Evolutionary conservation across 345 rosid species (phyloP), one percentile per base, ranked within the genome.

Genomic region (Excoecaria cochinchinensis): DNA sequence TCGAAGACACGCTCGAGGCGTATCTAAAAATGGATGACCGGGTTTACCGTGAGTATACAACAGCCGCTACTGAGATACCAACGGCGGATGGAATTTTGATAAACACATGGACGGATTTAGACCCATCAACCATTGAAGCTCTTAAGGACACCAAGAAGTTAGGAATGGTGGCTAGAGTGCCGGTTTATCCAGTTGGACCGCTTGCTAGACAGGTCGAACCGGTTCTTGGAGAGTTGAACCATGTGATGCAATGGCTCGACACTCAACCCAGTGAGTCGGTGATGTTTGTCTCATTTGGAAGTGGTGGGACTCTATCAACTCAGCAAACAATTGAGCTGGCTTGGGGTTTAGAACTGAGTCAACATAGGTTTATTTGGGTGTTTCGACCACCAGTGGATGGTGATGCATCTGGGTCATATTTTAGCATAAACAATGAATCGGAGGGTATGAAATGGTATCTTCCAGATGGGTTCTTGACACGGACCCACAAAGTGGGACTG

Each of bases 391-490:
- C 80, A 2, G 3, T 21, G 12, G 24, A 19, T 19, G 4, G 15
- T 25, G 47, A 42, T 65, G 19, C 53, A 25, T 58, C 59, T 3
- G 75, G 12, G 24, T 36, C 88, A 0, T 88, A 44, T 76, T 82
- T 89, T 4, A 77, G 67, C 0, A 19, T 6, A 4, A 81, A 78
- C 0, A 56, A 69, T 0, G 62, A 58, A 21, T 58, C 22, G 73
- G 61, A 1, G 48, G 60, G 31, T 74, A 52, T 31, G 3, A 36
- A 5, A 15, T 1, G 2, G 69, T 63, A 0, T 67, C 75, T 90
- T 60, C 97, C 97, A 0, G 78, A 89, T 4, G 94, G 95, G 56
- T 91, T 93, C 74, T 11, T 84, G 52, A 68, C 67, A 0, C 70
- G 92, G 61, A 88, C 84, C 4, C 19, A 44, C 0, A 78, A 76